A percentile compares a stretch with the other conserved stretches of the same genome.
Conservation (phyloP, 148 eudicot species). For the Rhododendron henanense region DNA sequence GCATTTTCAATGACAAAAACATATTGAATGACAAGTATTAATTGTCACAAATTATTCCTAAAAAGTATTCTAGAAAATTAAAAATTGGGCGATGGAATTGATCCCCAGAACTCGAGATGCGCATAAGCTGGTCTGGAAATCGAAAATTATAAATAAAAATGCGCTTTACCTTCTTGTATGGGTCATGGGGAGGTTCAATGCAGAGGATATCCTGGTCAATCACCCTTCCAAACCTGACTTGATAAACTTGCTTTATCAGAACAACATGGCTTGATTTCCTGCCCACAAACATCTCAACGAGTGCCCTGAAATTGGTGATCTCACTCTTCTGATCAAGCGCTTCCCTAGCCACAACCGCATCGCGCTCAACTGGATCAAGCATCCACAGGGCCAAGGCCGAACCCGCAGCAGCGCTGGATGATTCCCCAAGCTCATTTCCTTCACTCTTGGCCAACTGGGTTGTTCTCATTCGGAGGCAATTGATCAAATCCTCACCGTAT, state of each 20-base stretch:
- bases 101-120: rapidly evolving
- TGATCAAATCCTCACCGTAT: constrained; percentile 46
- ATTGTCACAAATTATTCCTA: too few species aligned
- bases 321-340: constrained; percentile 39
- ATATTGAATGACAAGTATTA: too few species aligned
- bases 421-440: background rate
- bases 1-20: too few species aligned
- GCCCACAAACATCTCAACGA: constrained; percentile 59
- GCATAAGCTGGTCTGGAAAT: too few species aligned
- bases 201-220: constrained; percentile 55
- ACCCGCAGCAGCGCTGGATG: background rate
- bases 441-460: background rate
- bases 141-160: background rate
- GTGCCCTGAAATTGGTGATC: constrained; percentile 36
- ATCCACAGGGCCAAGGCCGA: constrained; percentile 44
- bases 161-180: constrained; percentile 56
- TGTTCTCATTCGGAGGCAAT: constrained; percentile 17
- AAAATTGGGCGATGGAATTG: background rate
- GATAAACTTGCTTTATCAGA: constrained; percentile 62
- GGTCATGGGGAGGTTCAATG: constrained; percentile 64
- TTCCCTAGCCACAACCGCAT: constrained; percentile 55
- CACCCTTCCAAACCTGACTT: constrained; percentile 38
- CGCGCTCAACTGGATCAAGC: constrained; percentile 50
- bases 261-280: constrained; percentile 69
- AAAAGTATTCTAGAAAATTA: too few species aligned